A percentile compares a stretch with the other conserved stretches of the same genome.
Evolutionary conservation across 306 rosid species (phyloP).

Genomic region (Trifolium subterraneum): DNA sequence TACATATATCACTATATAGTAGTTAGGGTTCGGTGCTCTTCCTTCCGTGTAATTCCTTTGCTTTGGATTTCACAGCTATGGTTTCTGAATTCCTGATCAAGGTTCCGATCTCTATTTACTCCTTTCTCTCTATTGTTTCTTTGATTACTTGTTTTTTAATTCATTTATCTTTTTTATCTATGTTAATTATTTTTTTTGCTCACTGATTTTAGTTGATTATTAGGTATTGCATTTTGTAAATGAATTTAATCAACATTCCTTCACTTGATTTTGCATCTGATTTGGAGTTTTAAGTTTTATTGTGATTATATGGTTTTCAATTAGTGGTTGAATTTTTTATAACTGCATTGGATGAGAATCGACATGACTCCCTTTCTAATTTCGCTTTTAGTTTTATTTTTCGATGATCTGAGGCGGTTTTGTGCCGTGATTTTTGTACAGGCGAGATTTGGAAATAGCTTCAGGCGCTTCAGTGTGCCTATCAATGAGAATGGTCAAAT

Average conservation of each 20-base stretch:
- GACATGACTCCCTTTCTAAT: background rate
- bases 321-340: background rate
- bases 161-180: background rate
- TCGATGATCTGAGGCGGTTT: no score
- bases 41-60: background rate
- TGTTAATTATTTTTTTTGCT: no score
- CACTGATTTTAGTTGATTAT: no score
- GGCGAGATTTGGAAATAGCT: conserved; percentile 68
- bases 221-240: background rate
- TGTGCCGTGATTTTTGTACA: conserved; percentile 44
- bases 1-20: no score
- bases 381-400: background rate
- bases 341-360: background rate
- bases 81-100: conserved; percentile 68
- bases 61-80: conserved; percentile 46
- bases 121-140: background rate
- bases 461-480: conserved; percentile 71
- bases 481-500: conserved; percentile 53
- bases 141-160: background rate
- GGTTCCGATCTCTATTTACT: conserved; percentile 52
- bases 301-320: background rate
- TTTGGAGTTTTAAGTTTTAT: background rate
- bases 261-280: background rate
- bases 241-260: background rate
- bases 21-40: no score